Percentiles rank a stretch among this genome's conserved stretches.
phyloP scores from a whole-genome alignment of 202 grass and related monocot species.

The Dendrocalamus latiflorus region DNA sequence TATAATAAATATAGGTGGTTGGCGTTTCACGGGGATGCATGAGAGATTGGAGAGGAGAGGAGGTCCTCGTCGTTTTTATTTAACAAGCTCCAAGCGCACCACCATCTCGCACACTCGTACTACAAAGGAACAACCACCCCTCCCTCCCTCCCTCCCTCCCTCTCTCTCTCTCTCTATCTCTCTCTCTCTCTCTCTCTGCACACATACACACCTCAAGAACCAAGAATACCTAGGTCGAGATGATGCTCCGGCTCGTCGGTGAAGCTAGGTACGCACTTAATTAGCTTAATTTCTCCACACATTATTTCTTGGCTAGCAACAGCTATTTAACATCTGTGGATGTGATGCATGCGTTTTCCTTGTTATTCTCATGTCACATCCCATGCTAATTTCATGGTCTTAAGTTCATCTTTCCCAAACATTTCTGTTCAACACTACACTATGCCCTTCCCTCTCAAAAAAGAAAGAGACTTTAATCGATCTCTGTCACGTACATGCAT shows the following conservation, averaged over 20 bases:
- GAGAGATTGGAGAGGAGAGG: not conserved
- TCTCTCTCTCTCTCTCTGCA: not conserved
- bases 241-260: conserved; percentile 25
- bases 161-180: not conserved
- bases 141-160: too few species aligned
- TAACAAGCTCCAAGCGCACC: conserved; percentile 2
- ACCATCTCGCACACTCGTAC: not conserved
- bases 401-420: not conserved
- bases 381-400: not conserved
- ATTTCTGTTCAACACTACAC: not conserved
- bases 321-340: not conserved
- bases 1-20: not conserved
- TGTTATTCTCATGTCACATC: not conserved
- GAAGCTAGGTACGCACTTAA: not conserved
- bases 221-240: not conserved
- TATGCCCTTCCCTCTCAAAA: not conserved
- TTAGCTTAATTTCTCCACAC: not conserved
- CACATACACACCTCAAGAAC: too few species aligned
- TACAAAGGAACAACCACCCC: not conserved
- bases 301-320: not conserved
- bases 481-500: not conserved
- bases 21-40: not conserved
- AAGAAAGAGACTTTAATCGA: not conserved
- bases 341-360: not conserved
- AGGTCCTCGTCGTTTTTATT: conserved; percentile 6